phyloP scores from a whole-genome alignment of 1,139 yeast genomes.

The Debaryomyces singareniensis region DNA sequence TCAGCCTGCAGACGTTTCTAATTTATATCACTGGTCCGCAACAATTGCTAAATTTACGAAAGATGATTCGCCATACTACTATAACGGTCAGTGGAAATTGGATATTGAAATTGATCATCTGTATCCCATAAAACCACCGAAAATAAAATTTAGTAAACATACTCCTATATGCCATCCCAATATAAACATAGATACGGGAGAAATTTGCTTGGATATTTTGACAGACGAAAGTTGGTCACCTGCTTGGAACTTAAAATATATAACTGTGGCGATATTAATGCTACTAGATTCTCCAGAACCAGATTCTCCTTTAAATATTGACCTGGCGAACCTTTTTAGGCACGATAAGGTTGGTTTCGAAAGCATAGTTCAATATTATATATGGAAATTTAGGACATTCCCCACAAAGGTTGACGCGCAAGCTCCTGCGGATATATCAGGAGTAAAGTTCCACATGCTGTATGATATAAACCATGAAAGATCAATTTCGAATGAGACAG shows the following conservation, averaged over 20 bases:
- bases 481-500: too few species aligned
- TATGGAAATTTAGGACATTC: constrained; percentile 34
- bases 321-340: constrained; percentile 72
- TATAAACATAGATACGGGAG: constrained; percentile 63
- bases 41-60: constrained; percentile 47
- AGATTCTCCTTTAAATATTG: constrained; percentile 78
- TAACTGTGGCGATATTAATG: constrained; percentile 66
- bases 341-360: constrained; percentile 49
- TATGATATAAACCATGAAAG: too few species aligned
- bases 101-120: constrained; percentile 41
- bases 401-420: constrained; percentile 2
- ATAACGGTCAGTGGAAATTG: constrained; percentile 54
- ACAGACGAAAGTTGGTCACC: constrained; percentile 72
- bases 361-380: constrained; percentile 57
- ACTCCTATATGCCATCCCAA: constrained; percentile 70
- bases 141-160: constrained; percentile 35
- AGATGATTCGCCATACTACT: constrained; percentile 37
- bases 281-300: constrained; percentile 77
- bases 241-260: constrained; percentile 72
- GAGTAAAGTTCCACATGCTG: too few species aligned
- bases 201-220: constrained; percentile 77
- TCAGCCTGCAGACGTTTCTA: constrained; percentile 38
- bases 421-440: too few species aligned
- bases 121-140: constrained; percentile 73
- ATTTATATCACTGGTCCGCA: constrained; percentile 56